These are phyloP conservation scores for Trematosphaeria pertusa DNA, from an alignment of 2,329 filamentous ascomycete species.

Conservation along the genomic window DNA sequence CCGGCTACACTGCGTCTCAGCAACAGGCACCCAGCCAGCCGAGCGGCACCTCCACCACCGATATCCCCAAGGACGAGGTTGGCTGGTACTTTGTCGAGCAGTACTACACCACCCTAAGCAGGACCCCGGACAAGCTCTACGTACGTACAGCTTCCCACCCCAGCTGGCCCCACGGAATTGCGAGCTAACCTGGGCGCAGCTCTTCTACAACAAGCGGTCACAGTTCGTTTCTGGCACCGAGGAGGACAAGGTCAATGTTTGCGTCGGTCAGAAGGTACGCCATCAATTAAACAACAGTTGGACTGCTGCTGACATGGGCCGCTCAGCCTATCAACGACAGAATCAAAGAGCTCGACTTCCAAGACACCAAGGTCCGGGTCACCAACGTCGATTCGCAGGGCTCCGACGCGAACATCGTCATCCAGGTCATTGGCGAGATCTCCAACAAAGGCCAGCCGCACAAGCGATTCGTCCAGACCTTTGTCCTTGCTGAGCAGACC, in stretches of 20 bases:
- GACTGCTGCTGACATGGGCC: slow-evolving; percentile 23
- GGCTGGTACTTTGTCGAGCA: slow-evolving; percentile 99
- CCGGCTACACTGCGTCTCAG: slow-evolving; percentile 37
- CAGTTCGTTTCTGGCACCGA: slow-evolving; percentile 94
- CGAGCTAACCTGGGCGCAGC: slow-evolving; percentile 50
- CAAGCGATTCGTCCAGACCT: slow-evolving; percentile 97
- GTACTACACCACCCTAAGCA: slow-evolving; percentile 98
- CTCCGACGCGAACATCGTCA: slow-evolving; percentile 91
- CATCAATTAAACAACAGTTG: background rate
- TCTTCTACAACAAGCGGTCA: slow-evolving; percentile 96
- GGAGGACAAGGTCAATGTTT: slow-evolving; percentile 85
- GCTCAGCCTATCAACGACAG: slow-evolving; percentile 86
- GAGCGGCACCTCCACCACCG: slow-evolving; percentile 38
- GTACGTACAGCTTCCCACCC: slow-evolving; percentile 42
- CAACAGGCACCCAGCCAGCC: slow-evolving; percentile 35
- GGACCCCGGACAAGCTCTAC: slow-evolving; percentile 90
- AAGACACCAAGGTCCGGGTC: slow-evolving; percentile 97
- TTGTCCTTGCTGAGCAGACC: slow-evolving; percentile 93
- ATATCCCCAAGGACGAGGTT: slow-evolving; percentile 85
- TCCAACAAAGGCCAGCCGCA: slow-evolving; percentile 91
- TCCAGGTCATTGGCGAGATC: slow-evolving; percentile 97
- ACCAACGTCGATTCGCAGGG: slow-evolving; percentile 97
- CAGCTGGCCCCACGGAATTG: background rate
- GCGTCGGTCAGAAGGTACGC: slow-evolving; percentile 83
- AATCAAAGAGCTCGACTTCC: slow-evolving; percentile 90